These are phyloP conservation scores for Elsinoe batatas DNA, from an alignment of 2,329 filamentous ascomycete species.

Conservation along the genomic window DNA sequence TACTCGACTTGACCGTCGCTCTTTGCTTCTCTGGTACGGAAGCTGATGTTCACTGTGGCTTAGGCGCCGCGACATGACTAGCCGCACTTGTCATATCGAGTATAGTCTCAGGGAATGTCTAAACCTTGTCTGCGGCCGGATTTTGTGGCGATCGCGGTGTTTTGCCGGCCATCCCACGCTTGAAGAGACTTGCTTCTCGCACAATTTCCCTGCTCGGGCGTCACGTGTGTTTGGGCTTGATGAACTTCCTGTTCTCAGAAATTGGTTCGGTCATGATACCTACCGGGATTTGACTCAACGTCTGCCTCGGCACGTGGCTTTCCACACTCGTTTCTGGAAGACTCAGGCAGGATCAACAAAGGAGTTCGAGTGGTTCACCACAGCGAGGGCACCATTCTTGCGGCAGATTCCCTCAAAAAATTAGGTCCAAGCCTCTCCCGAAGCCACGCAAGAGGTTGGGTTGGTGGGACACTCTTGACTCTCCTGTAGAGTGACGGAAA, in stretches of 20 bases:
- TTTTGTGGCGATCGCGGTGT: constrained; percentile 9
- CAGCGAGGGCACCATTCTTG: not conserved
- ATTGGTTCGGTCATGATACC: constrained; percentile 1
- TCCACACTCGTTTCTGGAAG: not conserved
- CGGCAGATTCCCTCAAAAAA: not conserved
- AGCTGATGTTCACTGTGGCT: constrained; percentile 12
- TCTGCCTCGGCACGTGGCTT: constrained; percentile 6
- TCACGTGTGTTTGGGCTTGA: constrained; percentile 9
- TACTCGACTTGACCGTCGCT: not conserved
- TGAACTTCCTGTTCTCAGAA: not conserved
- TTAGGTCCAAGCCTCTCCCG: constrained; percentile 10
- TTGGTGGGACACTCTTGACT: not conserved
- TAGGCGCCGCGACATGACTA: constrained; percentile 6
- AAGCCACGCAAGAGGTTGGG: constrained; percentile 10
- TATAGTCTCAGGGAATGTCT: not conserved
- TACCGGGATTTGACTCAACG: not conserved
- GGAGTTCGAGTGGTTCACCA: not conserved
- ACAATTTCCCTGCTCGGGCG: constrained; percentile 1
- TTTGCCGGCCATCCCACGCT: constrained; percentile 11
- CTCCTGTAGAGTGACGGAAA: not conserved
- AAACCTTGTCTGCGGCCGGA: constrained; percentile 3
- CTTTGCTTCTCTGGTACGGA: not conserved
- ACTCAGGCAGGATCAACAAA: not conserved
- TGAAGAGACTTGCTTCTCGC: not conserved
- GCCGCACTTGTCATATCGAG: constrained; percentile 6